Conservation (phyloP, 768 basidiomycete species). For the Boletus subparvulus region DNA sequence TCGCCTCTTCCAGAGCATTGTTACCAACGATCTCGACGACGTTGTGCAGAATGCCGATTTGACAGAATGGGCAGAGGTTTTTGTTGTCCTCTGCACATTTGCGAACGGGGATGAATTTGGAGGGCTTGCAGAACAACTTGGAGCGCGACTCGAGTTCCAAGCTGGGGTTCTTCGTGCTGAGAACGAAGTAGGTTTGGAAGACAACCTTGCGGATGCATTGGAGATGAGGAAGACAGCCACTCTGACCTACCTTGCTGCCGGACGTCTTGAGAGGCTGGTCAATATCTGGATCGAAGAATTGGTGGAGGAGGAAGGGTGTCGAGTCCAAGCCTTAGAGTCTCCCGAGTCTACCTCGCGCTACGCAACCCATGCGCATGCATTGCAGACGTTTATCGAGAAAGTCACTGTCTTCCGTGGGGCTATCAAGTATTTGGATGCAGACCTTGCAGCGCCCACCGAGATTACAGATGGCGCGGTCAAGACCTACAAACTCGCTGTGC, state of each 20-base stretch:
- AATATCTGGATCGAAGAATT: conserved; percentile 93
- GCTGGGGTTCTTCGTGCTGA: conserved; percentile 59
- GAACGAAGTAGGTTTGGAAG: conserved; percentile 40
- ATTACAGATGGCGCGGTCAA: conserved; percentile 44
- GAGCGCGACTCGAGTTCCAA: conserved; percentile 86
- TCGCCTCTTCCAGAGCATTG: conserved; percentile 91
- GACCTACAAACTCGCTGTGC: conserved; percentile 75
- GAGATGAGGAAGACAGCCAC: conserved; percentile 84
- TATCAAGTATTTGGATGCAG: conserved; percentile 73
- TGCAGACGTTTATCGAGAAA: conserved; percentile 96
- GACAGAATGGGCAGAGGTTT: conserved; percentile 93
- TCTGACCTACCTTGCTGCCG: conserved; percentile 90
- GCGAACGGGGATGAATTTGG: conserved; percentile 82
- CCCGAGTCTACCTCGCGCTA: conserved; percentile 55
- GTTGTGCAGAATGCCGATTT: conserved; percentile 96
- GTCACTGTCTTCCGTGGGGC: conserved; percentile 92
- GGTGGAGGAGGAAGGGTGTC: conserved; percentile 71
- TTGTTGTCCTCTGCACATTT: conserved; percentile 95
- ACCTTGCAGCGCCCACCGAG: conserved; percentile 47
- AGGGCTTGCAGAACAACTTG: conserved; percentile 87
- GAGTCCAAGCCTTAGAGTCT: conserved; percentile 41
- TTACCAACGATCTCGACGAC: conserved; percentile 87
- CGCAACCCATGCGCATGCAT: conserved; percentile 76
- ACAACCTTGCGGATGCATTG: conserved; percentile 33
- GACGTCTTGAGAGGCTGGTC: conserved; percentile 81